Evolutionary conservation across 1,139 yeast species (phyloP).

Genomic region (Geotrichum aggregatum): DNA sequence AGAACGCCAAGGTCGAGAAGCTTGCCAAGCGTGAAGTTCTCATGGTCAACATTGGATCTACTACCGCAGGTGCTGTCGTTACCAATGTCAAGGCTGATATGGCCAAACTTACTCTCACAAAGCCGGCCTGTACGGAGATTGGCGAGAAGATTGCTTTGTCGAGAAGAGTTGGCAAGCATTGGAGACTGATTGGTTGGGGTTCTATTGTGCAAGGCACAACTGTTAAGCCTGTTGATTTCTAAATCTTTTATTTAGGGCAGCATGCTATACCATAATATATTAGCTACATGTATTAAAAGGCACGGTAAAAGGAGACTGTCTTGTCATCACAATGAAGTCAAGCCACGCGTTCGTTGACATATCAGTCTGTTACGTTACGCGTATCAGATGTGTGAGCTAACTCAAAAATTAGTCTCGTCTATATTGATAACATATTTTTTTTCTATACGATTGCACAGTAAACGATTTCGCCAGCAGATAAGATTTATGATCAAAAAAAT

Average conservation of each 20-base stretch:
- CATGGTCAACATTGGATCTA: slow-evolving; percentile 98
- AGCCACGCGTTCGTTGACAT: too few species aligned
- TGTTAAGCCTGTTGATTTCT: slow-evolving; percentile 29
- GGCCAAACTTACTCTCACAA: slow-evolving; percentile 95
- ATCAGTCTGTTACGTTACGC: too few species aligned
- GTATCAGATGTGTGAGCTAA: too few species aligned
- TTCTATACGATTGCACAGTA: too few species aligned
- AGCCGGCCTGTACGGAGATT: slow-evolving; percentile 98
- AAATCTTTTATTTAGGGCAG: slow-evolving; percentile 1
- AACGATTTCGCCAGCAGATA: too few species aligned
- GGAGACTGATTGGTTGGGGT: slow-evolving; percentile 99
- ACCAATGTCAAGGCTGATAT: slow-evolving; percentile 97
- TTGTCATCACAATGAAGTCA: too few species aligned
- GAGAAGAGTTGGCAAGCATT: slow-evolving; percentile 98
- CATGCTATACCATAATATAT: too few species aligned
- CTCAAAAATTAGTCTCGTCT: too few species aligned
- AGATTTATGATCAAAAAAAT: too few species aligned
- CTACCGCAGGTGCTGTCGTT: slow-evolving; percentile 99
- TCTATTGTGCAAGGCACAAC: slow-evolving; percentile 85
- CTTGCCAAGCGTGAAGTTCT: slow-evolving; percentile 91
- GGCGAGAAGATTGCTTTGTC: slow-evolving; percentile 98
- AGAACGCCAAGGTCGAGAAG: slow-evolving; percentile 94
- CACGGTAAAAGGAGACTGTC: too few species aligned
- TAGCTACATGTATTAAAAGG: too few species aligned
- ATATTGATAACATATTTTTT: too few species aligned